phyloP scores from a whole-genome alignment of 1,284 basidiomycete genomes.

The Singerocomus inundabilis region DNA sequence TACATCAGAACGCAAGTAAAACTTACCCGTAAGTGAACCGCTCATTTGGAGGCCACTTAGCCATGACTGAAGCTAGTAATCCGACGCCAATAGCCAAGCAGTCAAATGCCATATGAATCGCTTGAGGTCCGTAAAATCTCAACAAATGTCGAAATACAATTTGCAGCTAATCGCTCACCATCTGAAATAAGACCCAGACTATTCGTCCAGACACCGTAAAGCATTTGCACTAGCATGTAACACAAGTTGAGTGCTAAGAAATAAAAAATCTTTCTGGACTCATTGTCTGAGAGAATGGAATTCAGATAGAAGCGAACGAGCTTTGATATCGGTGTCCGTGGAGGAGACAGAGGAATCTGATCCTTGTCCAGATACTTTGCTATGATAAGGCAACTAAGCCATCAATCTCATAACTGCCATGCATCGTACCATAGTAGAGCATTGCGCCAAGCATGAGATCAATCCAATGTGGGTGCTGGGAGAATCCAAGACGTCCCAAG shows the following conservation, averaged over 20 bases:
- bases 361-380: constrained; percentile 55
- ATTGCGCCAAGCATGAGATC: constrained; percentile 51
- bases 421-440: constrained; percentile 56
- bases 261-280: constrained; percentile 95
- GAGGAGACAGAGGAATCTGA: constrained; percentile 44
- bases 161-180: constrained; percentile 51
- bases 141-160: background rate
- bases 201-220: constrained; percentile 98
- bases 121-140: constrained; percentile 42
- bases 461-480: constrained; percentile 51
- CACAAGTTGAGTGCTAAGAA: constrained; percentile 93
- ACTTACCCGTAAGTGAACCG: constrained; percentile 91
- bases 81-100: constrained; percentile 98
- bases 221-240: constrained; percentile 95
- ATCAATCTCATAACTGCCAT: background rate
- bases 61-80: constrained; percentile 95
- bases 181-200: constrained; percentile 96
- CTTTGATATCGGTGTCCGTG: constrained; percentile 55
- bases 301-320: constrained; percentile 77
- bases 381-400: constrained; percentile 26
- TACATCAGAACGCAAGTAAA: background rate
- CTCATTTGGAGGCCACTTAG: constrained; percentile 94
- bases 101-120: constrained; percentile 99
- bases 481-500: constrained; percentile 54
- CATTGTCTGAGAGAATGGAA: constrained; percentile 85